phyloP scores from a whole-genome alignment of 1,284 basidiomycete genomes.

The Ceratorhiza oryzae-sativae region DNA sequence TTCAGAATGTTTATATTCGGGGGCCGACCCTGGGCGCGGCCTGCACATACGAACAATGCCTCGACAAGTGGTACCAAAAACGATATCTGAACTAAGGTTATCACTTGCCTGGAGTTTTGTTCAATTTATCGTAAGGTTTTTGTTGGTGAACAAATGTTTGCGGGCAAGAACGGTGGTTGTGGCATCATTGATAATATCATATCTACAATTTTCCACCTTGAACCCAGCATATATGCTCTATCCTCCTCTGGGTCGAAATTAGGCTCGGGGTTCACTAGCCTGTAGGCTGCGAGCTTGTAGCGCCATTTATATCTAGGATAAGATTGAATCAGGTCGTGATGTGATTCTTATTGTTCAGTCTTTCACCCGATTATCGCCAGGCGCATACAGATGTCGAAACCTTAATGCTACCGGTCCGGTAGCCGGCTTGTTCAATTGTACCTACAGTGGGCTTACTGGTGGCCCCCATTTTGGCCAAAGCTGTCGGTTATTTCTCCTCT shows the following conservation, averaged over 20 bases:
- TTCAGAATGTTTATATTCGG: slow-evolving; percentile 19
- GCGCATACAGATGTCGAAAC: slow-evolving; percentile 18
- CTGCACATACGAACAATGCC: not conserved
- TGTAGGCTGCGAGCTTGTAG: slow-evolving; percentile 28
- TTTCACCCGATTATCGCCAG: slow-evolving; percentile 5
- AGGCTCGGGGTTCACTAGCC: slow-evolving; percentile 24
- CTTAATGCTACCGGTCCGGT: slow-evolving; percentile 14
- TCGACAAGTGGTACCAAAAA: slow-evolving; percentile 15
- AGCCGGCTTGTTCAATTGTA: slow-evolving; percentile 27
- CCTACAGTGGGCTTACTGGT: slow-evolving; percentile 3
- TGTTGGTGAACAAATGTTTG: too few relatives aligned
- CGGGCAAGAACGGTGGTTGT: slow-evolving; percentile 27
- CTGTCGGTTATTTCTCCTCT: too few relatives aligned
- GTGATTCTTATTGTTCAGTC: not conserved
- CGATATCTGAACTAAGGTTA: slow-evolving; percentile 14
- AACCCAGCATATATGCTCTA: too few relatives aligned
- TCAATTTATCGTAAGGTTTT: not conserved
- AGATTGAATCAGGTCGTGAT: not conserved
- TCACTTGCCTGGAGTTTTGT: too few relatives aligned
- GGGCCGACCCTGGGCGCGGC: not conserved
- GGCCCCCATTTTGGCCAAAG: slow-evolving; percentile 1
- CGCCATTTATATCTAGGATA: slow-evolving; percentile 15
- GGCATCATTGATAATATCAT: slow-evolving; percentile 22
- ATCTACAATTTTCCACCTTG: slow-evolving; percentile 36
- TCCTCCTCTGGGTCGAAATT: too few relatives aligned